Evolutionary conservation across 2,329 filamentous ascomycete species (phyloP), one percentile per base, ranked within the genome.

Genomic region (Epicoccum nigrum): DNA sequence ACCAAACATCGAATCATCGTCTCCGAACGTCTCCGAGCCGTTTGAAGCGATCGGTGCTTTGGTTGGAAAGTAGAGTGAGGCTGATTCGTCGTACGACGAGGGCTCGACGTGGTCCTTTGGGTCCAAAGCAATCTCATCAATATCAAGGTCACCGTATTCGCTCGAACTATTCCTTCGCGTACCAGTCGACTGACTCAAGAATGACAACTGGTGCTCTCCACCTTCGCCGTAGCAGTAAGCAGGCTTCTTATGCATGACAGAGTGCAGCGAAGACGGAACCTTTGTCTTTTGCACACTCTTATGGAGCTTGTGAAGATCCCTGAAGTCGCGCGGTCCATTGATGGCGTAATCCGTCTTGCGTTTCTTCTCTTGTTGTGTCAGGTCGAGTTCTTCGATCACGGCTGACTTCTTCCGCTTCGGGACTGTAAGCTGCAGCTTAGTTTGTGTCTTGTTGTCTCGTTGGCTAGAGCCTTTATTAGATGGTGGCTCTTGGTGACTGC

Each of bases 281-380:
- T 64, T 50, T 11, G 59, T 61, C 15, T 62, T 60, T 28, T 67
- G 64, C 6, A 64, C 37, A 6, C 17, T 62, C 19, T 60, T 60
- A 33, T 71, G 65, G 13, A 69, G 54, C 13, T 64, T 64, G 13
- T 69, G 51, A 8, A 71, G 54, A 6, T 54, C 55, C 1, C 50
- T 57, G n/a, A 55, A 63, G 8, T 68, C 63, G 8, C 28, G 58
- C 4, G 62, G 57, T 7, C 58, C 59, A 15, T 46, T 56, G 9
- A 16, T 54, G 12, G 43, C 44, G 31, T 58, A 56, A 4, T 67
- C 49, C 0, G 30, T 35, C 34, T 62, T 70, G 16, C 40, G 60
- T 28, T 60, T 72, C 47, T 68, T 70, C 15, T 66, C 65, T 37
- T 64, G 54, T 19, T 67, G 55, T 1, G 70, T 73, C 32, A 74